Percentiles rank a stretch among this genome's conserved stretches.
phyloP scores from a whole-genome alignment of 2,329 filamentous ascomycete genomes.

The Xenoacremonium recifei region DNA sequence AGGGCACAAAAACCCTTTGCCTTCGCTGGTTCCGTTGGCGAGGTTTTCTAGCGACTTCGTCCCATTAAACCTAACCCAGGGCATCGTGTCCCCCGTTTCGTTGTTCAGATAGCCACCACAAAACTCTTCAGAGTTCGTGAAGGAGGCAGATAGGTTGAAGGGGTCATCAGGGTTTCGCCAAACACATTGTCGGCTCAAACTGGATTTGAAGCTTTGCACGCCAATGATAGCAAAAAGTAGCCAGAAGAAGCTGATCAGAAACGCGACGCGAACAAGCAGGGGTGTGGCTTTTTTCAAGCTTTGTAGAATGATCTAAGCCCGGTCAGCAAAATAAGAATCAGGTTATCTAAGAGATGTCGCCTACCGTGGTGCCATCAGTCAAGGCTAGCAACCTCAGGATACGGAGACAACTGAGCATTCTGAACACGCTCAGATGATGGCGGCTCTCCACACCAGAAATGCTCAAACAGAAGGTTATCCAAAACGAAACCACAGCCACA shows the following conservation, averaged over 20 bases:
- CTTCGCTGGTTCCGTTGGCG: conserved; percentile 45
- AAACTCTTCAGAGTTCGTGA: conserved; percentile 67
- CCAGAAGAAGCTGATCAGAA: conserved; percentile 97
- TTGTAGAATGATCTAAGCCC: conserved; percentile 78
- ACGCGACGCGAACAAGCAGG: conserved; percentile 86
- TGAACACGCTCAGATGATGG: conserved; percentile 82
- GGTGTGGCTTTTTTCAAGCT: conserved; percentile 96
- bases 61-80: conserved; percentile 61
- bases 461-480: conserved; percentile 80
- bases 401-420: conserved; percentile 93
- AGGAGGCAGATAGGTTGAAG: conserved; percentile 54
- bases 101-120: conserved; percentile 80
- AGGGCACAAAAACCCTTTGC: conserved; percentile 89
- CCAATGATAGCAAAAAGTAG: conserved; percentile 94
- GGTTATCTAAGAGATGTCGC: conserved; percentile 31
- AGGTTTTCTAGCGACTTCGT: conserved; percentile 45
- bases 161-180: conserved; percentile 68
- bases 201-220: conserved; percentile 92
- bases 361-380: conserved; percentile 87
- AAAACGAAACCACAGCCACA: conserved; percentile 90
- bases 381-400: conserved; percentile 88
- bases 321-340: not conserved
- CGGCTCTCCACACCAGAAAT: conserved; percentile 66
- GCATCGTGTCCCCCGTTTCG: conserved; percentile 52
- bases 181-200: conserved; percentile 72